Base-by-base conservation (phyloP, 164 flowering plant species). In the Tetrastigma voinierianum region DNA sequence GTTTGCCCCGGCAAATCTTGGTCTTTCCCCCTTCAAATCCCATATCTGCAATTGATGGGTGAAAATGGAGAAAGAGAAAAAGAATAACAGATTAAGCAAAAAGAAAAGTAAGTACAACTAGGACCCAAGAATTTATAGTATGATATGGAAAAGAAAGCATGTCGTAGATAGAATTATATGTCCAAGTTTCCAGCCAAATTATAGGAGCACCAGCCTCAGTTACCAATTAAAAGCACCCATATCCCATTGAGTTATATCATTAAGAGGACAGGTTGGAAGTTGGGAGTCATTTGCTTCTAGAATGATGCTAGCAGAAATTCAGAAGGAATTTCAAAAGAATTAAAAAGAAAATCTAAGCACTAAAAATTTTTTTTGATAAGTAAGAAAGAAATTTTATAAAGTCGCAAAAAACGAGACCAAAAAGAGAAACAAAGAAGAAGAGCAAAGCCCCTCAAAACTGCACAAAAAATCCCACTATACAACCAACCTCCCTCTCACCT, bases 1-100 rank as follows among this genome's bases (percentile, higher is more conserved):
- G 82, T 68, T 74, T 86, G 32, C 91, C 90, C 46, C 59, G 71
- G 52, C 74, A 77, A 0, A 88, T 78, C 73, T 80, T 82, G 57
- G 69, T 24, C 46, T 70, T 83, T 51, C 74, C 82, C 20, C 57
- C 73, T 57, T 59, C 71, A 70, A 80, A 82, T 13, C 91, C 91
- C 81, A 74, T 80, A n/a, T 59, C 93, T 90, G 82, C 69, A 72
- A 67, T 46, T 9, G 59, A 59, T 15, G 4, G 46, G 14, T 2
- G 56, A 19, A 71, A 20, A 25, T 7, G 51, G 59, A 44, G 14
- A 69, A 60, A 47, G 59, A 53, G 44, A 15, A 18, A 16, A 56
- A 51, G 14, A 54, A 40, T 4, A 57, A 53, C 14, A 57, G 10
- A 55, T 51, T 18, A 64, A 19, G 32, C 4, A 48, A 13, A 62